Evolutionary conservation across 2,329 filamentous ascomycete species (phyloP).

Genomic region (Fusarium humuli): DNA sequence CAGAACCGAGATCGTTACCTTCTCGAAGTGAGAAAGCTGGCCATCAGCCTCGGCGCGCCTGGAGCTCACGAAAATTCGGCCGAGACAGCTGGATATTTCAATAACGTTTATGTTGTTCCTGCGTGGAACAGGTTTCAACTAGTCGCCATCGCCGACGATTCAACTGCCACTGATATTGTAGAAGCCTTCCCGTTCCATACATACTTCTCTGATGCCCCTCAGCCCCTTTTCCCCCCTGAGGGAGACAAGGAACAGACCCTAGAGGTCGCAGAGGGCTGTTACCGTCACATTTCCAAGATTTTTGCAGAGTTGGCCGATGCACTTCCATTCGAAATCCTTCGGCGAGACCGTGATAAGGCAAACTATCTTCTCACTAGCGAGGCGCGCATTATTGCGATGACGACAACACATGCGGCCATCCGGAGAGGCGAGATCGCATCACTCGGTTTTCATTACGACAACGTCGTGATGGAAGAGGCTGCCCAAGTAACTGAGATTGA

Average conservation of each 20-base stretch:
- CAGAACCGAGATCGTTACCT: conserved; percentile 85
- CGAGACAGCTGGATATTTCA: conserved; percentile 97
- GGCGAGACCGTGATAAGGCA: conserved; percentile 88
- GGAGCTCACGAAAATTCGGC: conserved; percentile 97
- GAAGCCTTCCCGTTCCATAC: conserved; percentile 85
- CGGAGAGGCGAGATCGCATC: conserved; percentile 88
- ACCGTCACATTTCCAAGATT: conserved; percentile 87
- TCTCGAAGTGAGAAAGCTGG: conserved; percentile 85
- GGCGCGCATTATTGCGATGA: conserved; percentile 99
- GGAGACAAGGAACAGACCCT: conserved; percentile 74
- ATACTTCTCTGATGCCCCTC: conserved; percentile 89
- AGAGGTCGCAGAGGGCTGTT: conserved; percentile 85
- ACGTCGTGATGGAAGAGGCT: conserved; percentile 97
- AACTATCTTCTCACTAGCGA: conserved; percentile 96
- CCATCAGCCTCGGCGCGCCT: conserved; percentile 84
- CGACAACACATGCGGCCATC: conserved; percentile 97
- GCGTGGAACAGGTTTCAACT: conserved; percentile 86
- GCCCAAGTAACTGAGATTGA: conserved; percentile 98
- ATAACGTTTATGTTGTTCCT: conserved; percentile 89
- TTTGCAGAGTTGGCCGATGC: conserved; percentile 94
- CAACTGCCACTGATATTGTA: conserved; percentile 71
- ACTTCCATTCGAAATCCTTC: conserved; percentile 92
- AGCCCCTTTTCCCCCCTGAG: conserved; percentile 80
- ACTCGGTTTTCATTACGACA: conserved; percentile 97
- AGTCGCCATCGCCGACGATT: conserved; percentile 64